Base-by-base conservation (phyloP, 805 yeast genomes). In the Kluyveromyces siamensis region DNA sequence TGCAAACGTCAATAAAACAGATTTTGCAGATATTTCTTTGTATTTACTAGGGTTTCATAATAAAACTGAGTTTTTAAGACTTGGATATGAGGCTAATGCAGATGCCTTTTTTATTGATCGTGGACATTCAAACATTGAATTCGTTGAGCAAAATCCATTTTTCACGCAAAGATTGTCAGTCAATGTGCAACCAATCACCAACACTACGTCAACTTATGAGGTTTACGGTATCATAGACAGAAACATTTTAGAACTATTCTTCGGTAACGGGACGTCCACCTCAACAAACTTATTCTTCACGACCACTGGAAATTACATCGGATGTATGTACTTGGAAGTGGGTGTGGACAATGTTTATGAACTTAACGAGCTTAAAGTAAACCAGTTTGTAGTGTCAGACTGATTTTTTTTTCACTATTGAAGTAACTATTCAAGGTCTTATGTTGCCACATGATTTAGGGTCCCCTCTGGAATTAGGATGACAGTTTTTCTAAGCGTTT, bases 251-350 rank as follows among this genome's bases (percentile, higher is more conserved):
- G 70, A 65, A 49, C 38, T 65, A 18, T 65, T 53, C 52, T 61
- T 63, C 54, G 63, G 63, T 48, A 56, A 65, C 44, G 69, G 69
- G 21, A 52, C 60, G 7, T 44, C 49, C 17, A 52, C 60, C 8
- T 52, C 59, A 17, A 66, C 70, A 9, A 59, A 63, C 52, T 52
- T 60, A 4, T 66, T 65, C 55, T 66, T 65, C 56, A 52, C 62
- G 46, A 49, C 53, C 16, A 53, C 56, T 14, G 56, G 55, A 13
- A 48, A 52, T 39, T 41, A 48, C 40, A 50, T 58, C 11, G 47
- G 59, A 17, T 40, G 48, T 33, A 43, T 55, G n/a, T 52, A 51
- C 11, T 17, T 55, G 17, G 27, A 37, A 14, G 40, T 56, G 3
- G 50, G 55, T 21, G 53, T 51, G 11, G 51, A 48, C 21, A 44